Conservation (phyloP, 768 basidiomycete species). For the Boletus vermiculosoides region DNA sequence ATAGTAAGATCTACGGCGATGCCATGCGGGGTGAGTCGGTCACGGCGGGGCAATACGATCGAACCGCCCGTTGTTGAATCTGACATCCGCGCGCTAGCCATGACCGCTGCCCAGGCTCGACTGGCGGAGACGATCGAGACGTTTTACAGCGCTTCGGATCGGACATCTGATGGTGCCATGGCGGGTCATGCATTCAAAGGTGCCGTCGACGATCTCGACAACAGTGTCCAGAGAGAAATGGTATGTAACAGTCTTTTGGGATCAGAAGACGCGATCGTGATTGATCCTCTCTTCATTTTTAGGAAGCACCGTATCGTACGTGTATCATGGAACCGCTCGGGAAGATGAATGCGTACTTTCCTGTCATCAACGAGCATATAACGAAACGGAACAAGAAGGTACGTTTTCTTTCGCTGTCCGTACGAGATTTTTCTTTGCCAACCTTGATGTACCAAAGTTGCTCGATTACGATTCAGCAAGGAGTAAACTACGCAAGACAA, state of each 20-base stretch:
- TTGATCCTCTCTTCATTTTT: neutral
- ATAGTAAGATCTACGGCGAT: conserved; percentile 92
- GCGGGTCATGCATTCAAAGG: conserved; percentile 95
- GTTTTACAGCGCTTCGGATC: conserved; percentile 88
- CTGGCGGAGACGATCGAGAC: conserved; percentile 91
- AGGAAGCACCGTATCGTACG: conserved; percentile 94
- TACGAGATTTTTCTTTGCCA: neutral
- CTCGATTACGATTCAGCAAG: conserved; percentile 94
- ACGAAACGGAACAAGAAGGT: conserved; percentile 97
- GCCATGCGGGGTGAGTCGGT: conserved; percentile 77
- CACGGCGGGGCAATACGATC: neutral
- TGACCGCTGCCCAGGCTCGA: conserved; percentile 90
- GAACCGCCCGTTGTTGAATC: neutral
- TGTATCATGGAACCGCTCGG: conserved; percentile 95
- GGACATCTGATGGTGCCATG: conserved; percentile 89
- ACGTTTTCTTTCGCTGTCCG: neutral
- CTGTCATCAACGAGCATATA: conserved; percentile 90
- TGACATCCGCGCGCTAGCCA: conserved; percentile 50
- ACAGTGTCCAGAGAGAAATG: conserved; percentile 78
- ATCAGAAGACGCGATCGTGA: neutral
- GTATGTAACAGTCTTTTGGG: conserved; percentile 44
- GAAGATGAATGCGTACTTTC: conserved; percentile 96
- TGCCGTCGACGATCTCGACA: conserved; percentile 91
- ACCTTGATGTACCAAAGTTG: conserved; percentile 48
- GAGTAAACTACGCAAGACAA: conserved; percentile 82